These are phyloP conservation scores for Dryas octopetala DNA, from an alignment of 306 rosid genomes.

Conservation along the genomic window DNA sequence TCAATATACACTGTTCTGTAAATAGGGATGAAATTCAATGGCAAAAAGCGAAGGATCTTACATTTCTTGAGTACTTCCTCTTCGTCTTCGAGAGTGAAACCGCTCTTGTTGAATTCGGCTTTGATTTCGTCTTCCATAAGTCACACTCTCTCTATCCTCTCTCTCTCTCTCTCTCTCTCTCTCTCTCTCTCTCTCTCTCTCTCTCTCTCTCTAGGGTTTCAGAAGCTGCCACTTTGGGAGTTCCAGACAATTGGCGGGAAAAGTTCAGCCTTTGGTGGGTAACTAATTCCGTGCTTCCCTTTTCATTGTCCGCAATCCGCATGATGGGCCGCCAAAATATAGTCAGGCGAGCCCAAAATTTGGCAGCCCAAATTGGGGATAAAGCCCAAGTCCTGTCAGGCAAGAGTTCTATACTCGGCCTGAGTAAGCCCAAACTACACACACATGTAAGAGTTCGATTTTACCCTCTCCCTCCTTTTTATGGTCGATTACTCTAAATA, in stretches of 20 bases:
- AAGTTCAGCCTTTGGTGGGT: constrained; percentile 10
- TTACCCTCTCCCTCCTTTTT: too few species aligned
- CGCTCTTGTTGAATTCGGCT: constrained; percentile 50
- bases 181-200: constrained; percentile 30
- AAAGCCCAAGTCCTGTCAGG: too few species aligned
- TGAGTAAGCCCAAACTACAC: too few species aligned
- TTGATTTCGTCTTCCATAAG: constrained; percentile 77
- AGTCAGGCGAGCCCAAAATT: too few species aligned
- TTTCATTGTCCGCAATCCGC: background rate
- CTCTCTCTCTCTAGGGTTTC: constrained; percentile 55
- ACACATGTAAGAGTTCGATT: too few species aligned
- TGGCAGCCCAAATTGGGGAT: too few species aligned
- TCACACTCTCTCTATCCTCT: background rate
- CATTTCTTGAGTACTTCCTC: constrained; percentile 74
- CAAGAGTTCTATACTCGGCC: too few species aligned
- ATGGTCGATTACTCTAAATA: too few species aligned
- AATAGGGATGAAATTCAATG: background rate
- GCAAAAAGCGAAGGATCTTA: constrained; percentile 30
- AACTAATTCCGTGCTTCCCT: background rate
- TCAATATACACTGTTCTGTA: background rate
- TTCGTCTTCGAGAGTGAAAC: constrained; percentile 65
- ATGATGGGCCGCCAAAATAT: too few species aligned
- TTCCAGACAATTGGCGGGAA: constrained; percentile 64
- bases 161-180: constrained; percentile 30
- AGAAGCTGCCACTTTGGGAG: constrained; percentile 21